These are phyloP conservation scores for Boletus reticulatus DNA, from an alignment of 768 basidiomycete species.

Conservation along the genomic window DNA sequence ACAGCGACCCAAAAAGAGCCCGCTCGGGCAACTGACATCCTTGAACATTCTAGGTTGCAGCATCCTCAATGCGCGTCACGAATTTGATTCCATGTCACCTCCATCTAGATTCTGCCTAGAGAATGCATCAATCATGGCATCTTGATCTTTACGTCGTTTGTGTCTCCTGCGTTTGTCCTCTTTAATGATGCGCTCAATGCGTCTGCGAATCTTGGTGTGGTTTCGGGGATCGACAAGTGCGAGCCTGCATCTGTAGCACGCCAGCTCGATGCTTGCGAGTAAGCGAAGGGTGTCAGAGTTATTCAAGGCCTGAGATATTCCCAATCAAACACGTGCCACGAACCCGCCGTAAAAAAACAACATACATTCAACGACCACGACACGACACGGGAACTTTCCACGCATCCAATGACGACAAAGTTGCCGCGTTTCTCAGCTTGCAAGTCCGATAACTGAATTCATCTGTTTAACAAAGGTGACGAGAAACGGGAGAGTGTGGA, in stretches of 20 bases:
- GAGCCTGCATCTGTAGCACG: constrained; percentile 75
- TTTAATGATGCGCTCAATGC: constrained; percentile 79
- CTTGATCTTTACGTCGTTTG: constrained; percentile 80
- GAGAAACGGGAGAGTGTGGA: not conserved
- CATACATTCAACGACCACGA: constrained; percentile 85
- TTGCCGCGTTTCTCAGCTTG: constrained; percentile 88
- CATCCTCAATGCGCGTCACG: constrained; percentile 17
- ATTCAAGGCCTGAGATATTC: constrained; percentile 61
- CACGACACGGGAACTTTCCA: constrained; percentile 69
- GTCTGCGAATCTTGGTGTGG: constrained; percentile 62
- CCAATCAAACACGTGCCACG: constrained; percentile 8
- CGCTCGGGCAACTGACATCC: constrained; percentile 11
- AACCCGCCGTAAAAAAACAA: constrained; percentile 1
- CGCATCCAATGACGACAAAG: constrained; percentile 80
- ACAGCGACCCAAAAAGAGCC: constrained; percentile 1
- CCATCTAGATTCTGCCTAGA: constrained; percentile 47
- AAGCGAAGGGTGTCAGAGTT: constrained; percentile 80
- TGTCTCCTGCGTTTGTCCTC: constrained; percentile 81
- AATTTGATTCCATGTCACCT: constrained; percentile 23
- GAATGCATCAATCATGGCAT: constrained; percentile 79
- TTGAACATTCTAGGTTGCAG: constrained; percentile 8
- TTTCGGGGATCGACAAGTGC: constrained; percentile 64
- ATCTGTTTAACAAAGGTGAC: not conserved
- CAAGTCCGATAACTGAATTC: constrained; percentile 56
- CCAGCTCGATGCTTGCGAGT: constrained; percentile 80